Percentiles rank a stretch among this genome's conserved stretches.
Conservation (phyloP, 768 basidiomycete species). For the Rhizopogon vesiculosus region DNA sequence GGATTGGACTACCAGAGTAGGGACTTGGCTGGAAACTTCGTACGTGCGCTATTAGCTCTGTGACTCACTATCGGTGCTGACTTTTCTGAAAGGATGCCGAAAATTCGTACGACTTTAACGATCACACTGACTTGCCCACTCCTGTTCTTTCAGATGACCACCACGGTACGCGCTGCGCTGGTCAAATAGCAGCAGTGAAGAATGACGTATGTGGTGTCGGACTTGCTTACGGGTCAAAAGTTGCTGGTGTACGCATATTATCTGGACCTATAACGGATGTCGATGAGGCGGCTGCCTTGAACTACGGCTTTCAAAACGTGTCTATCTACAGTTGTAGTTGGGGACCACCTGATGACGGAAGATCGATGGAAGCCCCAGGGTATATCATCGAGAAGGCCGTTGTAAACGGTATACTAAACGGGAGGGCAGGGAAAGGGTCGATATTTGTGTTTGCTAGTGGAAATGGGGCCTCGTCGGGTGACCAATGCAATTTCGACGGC, state of each 20-base stretch:
- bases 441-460: conserved; percentile 97
- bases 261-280: conserved; percentile 93
- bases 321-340: conserved; percentile 96
- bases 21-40: conserved; percentile 90
- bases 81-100: conserved; percentile 59
- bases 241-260: conserved; percentile 93
- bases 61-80: background rate
- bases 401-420: conserved; percentile 88
- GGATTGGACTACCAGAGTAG: conserved; percentile 87
- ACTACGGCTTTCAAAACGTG: conserved; percentile 89
- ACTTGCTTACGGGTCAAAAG: conserved; percentile 85
- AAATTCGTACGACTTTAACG: conserved; percentile 95
- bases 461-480: conserved; percentile 85
- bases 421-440: conserved; percentile 85
- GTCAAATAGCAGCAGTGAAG: conserved; percentile 89
- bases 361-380: conserved; percentile 90
- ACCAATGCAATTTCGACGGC: conserved; percentile 99
- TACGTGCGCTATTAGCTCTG: conserved; percentile 44
- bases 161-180: conserved; percentile 97
- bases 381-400: conserved; percentile 92
- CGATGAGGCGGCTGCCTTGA: conserved; percentile 93
- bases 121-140: conserved; percentile 81
- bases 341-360: conserved; percentile 96
- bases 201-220: conserved; percentile 95
- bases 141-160: conserved; percentile 89